Evolutionary conservation across 176 grass and related monocot species (phyloP).

Genomic region (Cenchrus americanus): DNA sequence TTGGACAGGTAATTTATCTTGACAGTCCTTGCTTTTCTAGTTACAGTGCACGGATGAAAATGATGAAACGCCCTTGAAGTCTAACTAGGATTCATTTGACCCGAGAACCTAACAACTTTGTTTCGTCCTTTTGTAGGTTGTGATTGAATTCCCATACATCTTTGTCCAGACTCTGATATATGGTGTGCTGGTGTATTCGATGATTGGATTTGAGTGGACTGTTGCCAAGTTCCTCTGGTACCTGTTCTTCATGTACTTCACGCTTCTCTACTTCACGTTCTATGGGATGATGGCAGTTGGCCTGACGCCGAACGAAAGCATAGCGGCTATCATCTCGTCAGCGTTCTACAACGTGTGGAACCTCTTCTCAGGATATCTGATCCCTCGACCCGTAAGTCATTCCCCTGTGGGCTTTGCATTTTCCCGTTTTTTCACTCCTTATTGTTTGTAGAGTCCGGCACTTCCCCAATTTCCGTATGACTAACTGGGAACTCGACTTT

Average conservation of each 20-base stretch:
- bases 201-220: constrained; percentile 89
- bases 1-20: constrained; percentile 69
- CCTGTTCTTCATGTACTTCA: constrained; percentile 97
- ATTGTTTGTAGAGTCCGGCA: not conserved
- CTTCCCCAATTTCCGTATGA: not conserved
- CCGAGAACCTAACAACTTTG: constrained; percentile 26
- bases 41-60: not conserved
- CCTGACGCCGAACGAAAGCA: constrained; percentile 73
- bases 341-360: constrained; percentile 87
- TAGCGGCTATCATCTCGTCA: constrained; percentile 71
- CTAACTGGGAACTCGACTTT: constrained; percentile 12
- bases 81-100: constrained; percentile 26
- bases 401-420: constrained; percentile 1
- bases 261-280: constrained; percentile 81
- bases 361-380: constrained; percentile 85
- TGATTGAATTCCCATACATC: constrained; percentile 75
- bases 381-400: constrained; percentile 70
- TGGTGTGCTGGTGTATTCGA: constrained; percentile 63
- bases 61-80: not conserved
- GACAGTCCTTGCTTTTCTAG: not conserved
- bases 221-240: constrained; percentile 89
- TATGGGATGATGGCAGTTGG: constrained; percentile 94
- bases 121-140: constrained; percentile 54
- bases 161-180: constrained; percentile 71
- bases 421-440: not conserved